Base-by-base conservation (phyloP, 768 basidiomycete species). In the Serendipita sp. region DNA sequence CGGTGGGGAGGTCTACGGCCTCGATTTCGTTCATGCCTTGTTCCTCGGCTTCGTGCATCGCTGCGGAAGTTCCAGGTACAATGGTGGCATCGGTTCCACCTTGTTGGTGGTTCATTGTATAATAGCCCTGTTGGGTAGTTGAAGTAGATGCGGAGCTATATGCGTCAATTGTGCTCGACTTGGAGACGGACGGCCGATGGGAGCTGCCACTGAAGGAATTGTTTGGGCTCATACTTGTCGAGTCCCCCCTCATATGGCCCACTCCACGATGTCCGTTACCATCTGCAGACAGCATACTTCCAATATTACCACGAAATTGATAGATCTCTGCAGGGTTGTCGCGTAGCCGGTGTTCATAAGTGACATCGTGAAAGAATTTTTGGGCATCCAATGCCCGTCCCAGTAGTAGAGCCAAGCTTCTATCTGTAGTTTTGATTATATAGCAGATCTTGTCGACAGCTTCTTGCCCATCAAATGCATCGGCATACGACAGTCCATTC, bases 361-460 rank as follows among this genome's bases (percentile, higher is more conserved):
- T 97, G 67, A 99, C 96, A 69, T 98, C 96, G 70, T 99, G 96
- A 71, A 99, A 98, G 75, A 92, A 98, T 75, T 98, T 98, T 72
- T 98, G 96, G 7, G 94, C 88, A 69, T 98, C 96, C 61, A 99
- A 77, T 2, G 96, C 93, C 43, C 96, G 82, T 3, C 96, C 96
- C n/a, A 98, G 80, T 2, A 99, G 78, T 48, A 98, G 75, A 11
- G 96, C 96, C 28, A 99, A 80, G 73, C 96, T 98, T 14, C 96
- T 81, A 74, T 99, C 96, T 3, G 93, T 91, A 2, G 96, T 98
- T 75, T 94, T 94, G 80, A 98, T 96, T 71, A 99, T 95, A 70
- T 96, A 92, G 14, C 92, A 87, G 66, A 99, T 90, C 75, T 92
- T 90, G 73, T 94, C 91, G 42, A 99, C 95, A 0, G 96, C 96